Percentiles rank a stretch among this genome's conserved stretches.
Conservation (phyloP, 2,329 filamentous ascomycete genomes). For the Parastagonospora nodorum region DNA sequence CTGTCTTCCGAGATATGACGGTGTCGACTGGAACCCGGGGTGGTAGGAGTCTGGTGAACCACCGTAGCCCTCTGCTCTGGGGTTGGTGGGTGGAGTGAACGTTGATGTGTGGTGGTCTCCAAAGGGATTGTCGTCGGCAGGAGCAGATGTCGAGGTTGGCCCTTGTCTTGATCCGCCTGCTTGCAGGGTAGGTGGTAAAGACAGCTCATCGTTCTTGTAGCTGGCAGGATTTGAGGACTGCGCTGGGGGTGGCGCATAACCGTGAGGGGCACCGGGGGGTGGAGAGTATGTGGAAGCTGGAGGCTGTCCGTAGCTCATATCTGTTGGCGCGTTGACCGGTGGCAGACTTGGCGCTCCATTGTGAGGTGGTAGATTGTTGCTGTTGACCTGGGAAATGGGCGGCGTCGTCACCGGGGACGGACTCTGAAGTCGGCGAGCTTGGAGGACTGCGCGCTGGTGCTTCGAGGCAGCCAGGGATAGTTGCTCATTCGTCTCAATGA, state of each 20-base stretch:
- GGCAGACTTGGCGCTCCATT: conserved; percentile 25
- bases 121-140: conserved; percentile 47
- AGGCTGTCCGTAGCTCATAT: neutral
- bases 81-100: conserved; percentile 31
- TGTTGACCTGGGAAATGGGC: conserved; percentile 13
- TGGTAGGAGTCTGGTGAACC: conserved; percentile 36
- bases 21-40: conserved; percentile 46
- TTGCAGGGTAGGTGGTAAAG: conserved; percentile 35
- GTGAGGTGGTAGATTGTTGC: conserved; percentile 15
- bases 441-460: conserved; percentile 78
- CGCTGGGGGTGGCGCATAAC: conserved; percentile 6
- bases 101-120: conserved; percentile 48
- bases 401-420: conserved; percentile 26
- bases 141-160: conserved; percentile 4
- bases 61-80: conserved; percentile 21
- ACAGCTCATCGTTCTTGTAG: conserved; percentile 24
- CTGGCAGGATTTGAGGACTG: conserved; percentile 7
- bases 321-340: conserved; percentile 11
- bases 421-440: conserved; percentile 56
- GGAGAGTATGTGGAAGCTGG: conserved; percentile 1
- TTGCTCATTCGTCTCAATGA: conserved; percentile 95
- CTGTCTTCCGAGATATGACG: conserved; percentile 51
- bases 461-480: conserved; percentile 80
- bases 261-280: neutral
- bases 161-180: conserved; percentile 24